Percentiles rank a stretch among this genome's conserved stretches.
These are phyloP conservation scores for Tolypocladium cylindrosporum DNA, from an alignment of 2,329 filamentous ascomycete genomes.

Conservation along the genomic window DNA sequence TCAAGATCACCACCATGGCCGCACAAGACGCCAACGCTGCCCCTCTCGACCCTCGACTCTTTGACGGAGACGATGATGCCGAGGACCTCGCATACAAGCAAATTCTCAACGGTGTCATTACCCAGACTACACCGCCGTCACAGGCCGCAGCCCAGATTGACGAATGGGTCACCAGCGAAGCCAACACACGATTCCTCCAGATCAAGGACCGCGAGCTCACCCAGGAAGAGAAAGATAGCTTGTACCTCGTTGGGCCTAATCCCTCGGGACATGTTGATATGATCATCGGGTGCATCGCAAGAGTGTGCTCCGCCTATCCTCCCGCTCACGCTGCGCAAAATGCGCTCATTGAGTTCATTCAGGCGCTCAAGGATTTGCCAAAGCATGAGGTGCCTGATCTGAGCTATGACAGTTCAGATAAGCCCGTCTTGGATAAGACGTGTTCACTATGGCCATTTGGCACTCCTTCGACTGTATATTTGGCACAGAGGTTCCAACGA, in stretches of 20 bases:
- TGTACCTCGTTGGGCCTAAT: conserved; percentile 2
- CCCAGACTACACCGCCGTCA: neutral
- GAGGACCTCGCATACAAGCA: conserved; percentile 5
- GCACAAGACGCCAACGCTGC: neutral
- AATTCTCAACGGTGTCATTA: conserved; percentile 2
- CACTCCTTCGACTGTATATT: neutral
- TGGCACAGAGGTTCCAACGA: conserved; percentile 2
- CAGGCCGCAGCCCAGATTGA: conserved; percentile 3
- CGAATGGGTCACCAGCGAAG: conserved; percentile 5
- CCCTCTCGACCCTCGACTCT: conserved; percentile 3
- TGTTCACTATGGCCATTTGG: conserved; percentile 4
- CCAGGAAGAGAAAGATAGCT: neutral
- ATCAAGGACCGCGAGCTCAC: conserved; percentile 1
- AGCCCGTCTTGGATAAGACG: neutral
- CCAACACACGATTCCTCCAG: neutral
- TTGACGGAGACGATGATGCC: conserved; percentile 4
- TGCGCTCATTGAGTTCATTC: conserved; percentile 2
- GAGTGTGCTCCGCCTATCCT: conserved; percentile 4
- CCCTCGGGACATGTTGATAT: conserved; percentile 4
- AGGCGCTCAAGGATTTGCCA: conserved; percentile 1
- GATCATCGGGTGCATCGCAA: conserved; percentile 3
- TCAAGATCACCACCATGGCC: neutral
- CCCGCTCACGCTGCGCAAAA: conserved; percentile 2
- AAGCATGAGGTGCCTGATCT: conserved; percentile 1
- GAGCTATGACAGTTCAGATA: conserved; percentile 1